Base-by-base conservation (phyloP, 768 basidiomycete species). In the Crassisporium funariophilum region DNA sequence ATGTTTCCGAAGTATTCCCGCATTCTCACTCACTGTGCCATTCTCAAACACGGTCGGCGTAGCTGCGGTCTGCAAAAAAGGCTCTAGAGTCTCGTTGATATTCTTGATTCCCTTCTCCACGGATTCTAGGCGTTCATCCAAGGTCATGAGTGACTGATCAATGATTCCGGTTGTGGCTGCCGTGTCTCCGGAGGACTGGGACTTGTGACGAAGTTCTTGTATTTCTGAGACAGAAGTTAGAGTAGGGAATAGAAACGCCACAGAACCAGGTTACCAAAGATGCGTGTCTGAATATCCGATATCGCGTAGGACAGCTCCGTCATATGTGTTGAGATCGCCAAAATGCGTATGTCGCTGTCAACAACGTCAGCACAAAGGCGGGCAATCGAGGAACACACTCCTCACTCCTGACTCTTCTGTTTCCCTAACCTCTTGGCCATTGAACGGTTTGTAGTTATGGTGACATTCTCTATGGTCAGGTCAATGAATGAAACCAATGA, bases 121-220 rank as follows among this genome's bases (percentile, higher is more conserved):
- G 16, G 78, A 65, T 60, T 91, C 87, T 11, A 93, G 72, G 40
- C 84, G 82, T 69, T 90, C 88, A 54, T 93, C 84, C 47, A 95
- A 77, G 49, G 67, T 79, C 69, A 87, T 84, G 35, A 94, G 76
- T 3, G 90, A 87, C 55, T 87, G 80, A 63, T 94, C 91, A 51
- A 94, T 91, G 49, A 83, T 77, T 46, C 74, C 73, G 2, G 86
- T 86, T 35, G 84, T 81, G 44, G 77, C 72, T 6, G 77, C 72
- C 36, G 71, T 72, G 46, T 84, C 82, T 20, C 71, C 70, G 11
- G 79, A 76, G 10, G 81, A 75, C 53, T 89, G 86, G 13, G 87
- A 85, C 58, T 87, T 90, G 69, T 95, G 93, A 34, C 93, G 86
- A 35, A 95, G 77, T 65, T 95, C 93, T 67, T 95, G 91, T 41